These are phyloP conservation scores for Claviceps sp. DNA, from an alignment of 2,329 filamentous ascomycete species.

Conservation along the genomic window DNA sequence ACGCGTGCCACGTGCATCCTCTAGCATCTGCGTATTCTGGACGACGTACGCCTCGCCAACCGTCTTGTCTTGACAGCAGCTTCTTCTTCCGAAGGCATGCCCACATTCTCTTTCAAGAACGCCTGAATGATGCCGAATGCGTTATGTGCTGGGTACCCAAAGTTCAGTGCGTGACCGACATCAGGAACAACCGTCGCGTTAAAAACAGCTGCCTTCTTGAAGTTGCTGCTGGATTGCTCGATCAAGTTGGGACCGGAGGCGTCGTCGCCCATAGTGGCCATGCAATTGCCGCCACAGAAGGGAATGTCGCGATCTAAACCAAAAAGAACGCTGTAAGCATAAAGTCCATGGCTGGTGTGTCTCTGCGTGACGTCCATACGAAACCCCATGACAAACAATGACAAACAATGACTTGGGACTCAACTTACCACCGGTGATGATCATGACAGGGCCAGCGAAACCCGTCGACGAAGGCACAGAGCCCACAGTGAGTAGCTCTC, in stretches of 20 bases:
- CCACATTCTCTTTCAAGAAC: constrained; percentile 13
- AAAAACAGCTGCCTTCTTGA: constrained; percentile 34
- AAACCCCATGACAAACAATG: not conserved
- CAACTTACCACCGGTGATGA: constrained; percentile 41
- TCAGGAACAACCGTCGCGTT: constrained; percentile 39
- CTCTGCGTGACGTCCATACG: not conserved
- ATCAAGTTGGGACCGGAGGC: constrained; percentile 27
- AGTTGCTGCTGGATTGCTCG: constrained; percentile 25
- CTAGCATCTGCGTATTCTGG: not conserved
- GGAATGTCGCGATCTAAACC: constrained; percentile 32
- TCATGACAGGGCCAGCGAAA: constrained; percentile 41
- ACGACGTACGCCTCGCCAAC: not conserved
- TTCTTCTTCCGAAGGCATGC: not conserved
- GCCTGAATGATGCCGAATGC: constrained; percentile 24
- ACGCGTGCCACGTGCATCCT: not conserved
- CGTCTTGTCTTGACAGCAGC: not conserved
- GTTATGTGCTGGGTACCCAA: constrained; percentile 22
- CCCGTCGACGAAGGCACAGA: constrained; percentile 19
- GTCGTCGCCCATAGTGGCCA: constrained; percentile 24
- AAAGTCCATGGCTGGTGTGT: too few species aligned
- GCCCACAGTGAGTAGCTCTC: constrained; percentile 45
- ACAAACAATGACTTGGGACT: not conserved
- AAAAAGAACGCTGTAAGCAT: not conserved
- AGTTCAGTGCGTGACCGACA: constrained; percentile 38
- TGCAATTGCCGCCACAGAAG: constrained; percentile 51